These are phyloP conservation scores for Sugiyamaella americana DNA, from an alignment of 805 yeast genomes.

Conservation along the genomic window DNA sequence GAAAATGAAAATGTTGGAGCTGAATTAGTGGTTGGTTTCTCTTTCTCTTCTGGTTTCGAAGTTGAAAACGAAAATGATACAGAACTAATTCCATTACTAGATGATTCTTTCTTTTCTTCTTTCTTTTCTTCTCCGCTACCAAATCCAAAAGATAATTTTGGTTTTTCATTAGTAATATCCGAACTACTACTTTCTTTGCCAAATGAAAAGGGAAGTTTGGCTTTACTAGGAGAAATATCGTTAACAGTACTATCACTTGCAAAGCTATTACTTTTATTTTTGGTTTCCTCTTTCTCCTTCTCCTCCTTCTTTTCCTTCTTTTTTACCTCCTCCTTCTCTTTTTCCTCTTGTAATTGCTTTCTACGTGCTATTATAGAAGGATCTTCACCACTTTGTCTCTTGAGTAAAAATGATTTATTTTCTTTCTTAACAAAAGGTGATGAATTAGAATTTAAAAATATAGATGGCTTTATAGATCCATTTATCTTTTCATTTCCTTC, in stretches of 20 bases:
- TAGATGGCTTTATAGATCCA: constrained; percentile 4
- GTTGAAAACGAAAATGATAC: not conserved
- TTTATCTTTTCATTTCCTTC: constrained; percentile 1
- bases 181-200: no score
- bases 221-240: no score
- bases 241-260: no score
- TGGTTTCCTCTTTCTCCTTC: constrained; percentile 10
- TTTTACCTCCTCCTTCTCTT: constrained; percentile 14
- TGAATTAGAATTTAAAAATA: not conserved
- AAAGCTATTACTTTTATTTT: no score
- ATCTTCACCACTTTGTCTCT: not conserved
- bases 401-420: not conserved
- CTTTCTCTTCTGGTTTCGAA: no score
- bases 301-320: constrained; percentile 13
- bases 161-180: no score
- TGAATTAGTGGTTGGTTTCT: not conserved
- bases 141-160: no score
- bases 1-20: not conserved
- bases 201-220: no score
- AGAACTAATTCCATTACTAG: no score
- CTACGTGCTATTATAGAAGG: not conserved
- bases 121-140: no score
- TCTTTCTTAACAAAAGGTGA: not conserved
- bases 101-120: no score
- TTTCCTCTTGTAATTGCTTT: constrained; percentile 7